These are phyloP conservation scores for Pythium brachiatum DNA, from an alignment of 352 stramenopile species.

Conservation along the genomic window DNA sequence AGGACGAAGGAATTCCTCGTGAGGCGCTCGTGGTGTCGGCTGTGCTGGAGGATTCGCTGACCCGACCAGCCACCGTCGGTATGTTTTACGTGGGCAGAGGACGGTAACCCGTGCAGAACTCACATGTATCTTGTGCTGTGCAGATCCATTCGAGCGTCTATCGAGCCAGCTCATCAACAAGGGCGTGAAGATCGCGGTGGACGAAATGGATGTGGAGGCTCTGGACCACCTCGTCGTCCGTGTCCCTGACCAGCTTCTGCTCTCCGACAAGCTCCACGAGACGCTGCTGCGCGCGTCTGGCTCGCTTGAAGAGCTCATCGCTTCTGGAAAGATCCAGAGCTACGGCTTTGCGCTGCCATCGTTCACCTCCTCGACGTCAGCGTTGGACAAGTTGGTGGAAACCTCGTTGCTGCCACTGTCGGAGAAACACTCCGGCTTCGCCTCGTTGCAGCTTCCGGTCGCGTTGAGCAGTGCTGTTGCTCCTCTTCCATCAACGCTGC, in stretches of 20 bases:
- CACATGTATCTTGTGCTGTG: not conserved
- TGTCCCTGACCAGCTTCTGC: constrained; percentile 52
- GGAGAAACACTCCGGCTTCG: constrained; percentile 43
- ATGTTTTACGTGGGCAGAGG: not conserved
- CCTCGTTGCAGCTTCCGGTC: constrained; percentile 61
- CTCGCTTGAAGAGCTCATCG: constrained; percentile 38
- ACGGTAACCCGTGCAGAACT: too few species aligned
- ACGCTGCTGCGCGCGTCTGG: constrained; percentile 34
- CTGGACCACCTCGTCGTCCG: constrained; percentile 64
- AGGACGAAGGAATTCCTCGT: constrained; percentile 56
- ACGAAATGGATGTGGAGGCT: constrained; percentile 55
- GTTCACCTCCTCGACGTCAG: constrained; percentile 15
- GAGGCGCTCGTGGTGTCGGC: constrained; percentile 62
- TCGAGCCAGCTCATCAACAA: constrained; percentile 38
- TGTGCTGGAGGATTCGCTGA: constrained; percentile 50
- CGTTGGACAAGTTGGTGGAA: constrained; percentile 43
- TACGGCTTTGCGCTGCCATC: constrained; percentile 52
- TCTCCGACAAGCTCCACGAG: constrained; percentile 29
- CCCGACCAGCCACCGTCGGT: constrained; percentile 32
- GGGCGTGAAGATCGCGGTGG: constrained; percentile 44
- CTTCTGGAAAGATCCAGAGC: constrained; percentile 51
- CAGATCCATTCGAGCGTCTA: constrained; percentile 37
- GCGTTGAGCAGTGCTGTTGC: constrained; percentile 37
- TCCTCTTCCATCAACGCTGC: constrained; percentile 33
- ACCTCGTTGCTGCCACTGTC: constrained; percentile 41